Conservation (phyloP, 306 rosid species). For the Sesbania bispinosa region DNA sequence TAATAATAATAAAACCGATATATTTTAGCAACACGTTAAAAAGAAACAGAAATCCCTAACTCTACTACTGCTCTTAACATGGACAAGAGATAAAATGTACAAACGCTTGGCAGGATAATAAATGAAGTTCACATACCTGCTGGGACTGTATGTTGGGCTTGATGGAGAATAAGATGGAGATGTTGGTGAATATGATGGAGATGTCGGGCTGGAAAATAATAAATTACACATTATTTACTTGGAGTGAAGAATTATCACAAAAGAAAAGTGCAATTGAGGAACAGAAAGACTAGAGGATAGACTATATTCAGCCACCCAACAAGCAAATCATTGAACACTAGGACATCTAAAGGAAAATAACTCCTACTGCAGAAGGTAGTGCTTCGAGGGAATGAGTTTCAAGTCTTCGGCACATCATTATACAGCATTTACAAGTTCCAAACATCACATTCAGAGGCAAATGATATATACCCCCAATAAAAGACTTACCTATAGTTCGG, state of each 20-base stretch:
- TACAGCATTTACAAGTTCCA: not conserved
- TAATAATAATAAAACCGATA: too few relatives aligned
- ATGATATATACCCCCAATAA: not conserved
- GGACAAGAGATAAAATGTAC: not conserved
- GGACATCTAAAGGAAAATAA: not conserved
- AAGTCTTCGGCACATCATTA: not conserved
- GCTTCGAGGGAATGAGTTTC: not conserved
- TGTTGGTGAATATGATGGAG: slow-evolving; percentile 96
- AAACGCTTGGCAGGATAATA: slow-evolving; percentile 3
- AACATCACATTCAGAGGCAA: not conserved
- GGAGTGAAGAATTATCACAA: not conserved
- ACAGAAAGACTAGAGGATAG: not conserved
- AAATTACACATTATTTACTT: slow-evolving; percentile 17
- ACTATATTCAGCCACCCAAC: not conserved
- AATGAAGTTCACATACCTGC: slow-evolving; percentile 60
- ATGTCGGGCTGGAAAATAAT: slow-evolving; percentile 73
- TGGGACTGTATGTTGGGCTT: slow-evolving; percentile 94
- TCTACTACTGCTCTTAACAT: not conserved
- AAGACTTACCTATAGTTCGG: slow-evolving; percentile 81
- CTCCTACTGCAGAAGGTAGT: not conserved
- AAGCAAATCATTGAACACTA: slow-evolving; percentile 9
- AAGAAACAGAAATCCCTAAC: not conserved
- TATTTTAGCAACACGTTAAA: not conserved
- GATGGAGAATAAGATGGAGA: slow-evolving; percentile 97
- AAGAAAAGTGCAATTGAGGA: slow-evolving; percentile 1